A percentile compares a stretch with the other conserved stretches of the same genome.
phyloP scores from a whole-genome alignment of 2,329 filamentous ascomycete species.

The Aureobasidium sp. region DNA sequence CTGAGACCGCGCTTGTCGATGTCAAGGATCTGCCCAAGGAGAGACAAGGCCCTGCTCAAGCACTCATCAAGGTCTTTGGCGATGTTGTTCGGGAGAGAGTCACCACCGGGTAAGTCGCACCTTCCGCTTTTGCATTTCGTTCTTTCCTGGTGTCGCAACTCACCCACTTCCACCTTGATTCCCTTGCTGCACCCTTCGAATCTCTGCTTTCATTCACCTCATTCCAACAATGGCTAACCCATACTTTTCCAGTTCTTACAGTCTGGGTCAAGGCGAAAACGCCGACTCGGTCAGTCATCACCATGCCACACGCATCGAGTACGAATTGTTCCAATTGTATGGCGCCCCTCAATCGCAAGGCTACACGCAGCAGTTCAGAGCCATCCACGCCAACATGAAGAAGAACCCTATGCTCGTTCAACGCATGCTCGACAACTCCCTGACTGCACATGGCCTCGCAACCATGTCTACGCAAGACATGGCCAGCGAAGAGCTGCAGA shows the following conservation, averaged over 20 bases:
- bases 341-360: conserved; percentile 42
- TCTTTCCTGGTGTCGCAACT: neutral
- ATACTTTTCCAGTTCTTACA: conserved; percentile 37
- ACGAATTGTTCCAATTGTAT: conserved; percentile 52
- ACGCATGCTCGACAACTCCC: conserved; percentile 63
- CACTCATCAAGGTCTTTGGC: conserved; percentile 62
- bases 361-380: conserved; percentile 62
- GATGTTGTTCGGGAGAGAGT: conserved; percentile 60
- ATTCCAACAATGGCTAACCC: neutral
- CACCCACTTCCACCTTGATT: neutral
- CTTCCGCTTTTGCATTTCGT: neutral
- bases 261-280: conserved; percentile 56
- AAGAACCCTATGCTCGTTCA: conserved; percentile 73
- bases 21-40: conserved; percentile 53
- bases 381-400: conserved; percentile 80
- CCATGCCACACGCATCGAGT: conserved; percentile 73
- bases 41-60: conserved; percentile 63
- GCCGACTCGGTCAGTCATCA: conserved; percentile 59
- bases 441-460: conserved; percentile 71
- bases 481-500: conserved; percentile 82
- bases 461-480: conserved; percentile 86
- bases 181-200: too few relatives aligned
- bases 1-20: conserved; percentile 28
- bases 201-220: neutral
- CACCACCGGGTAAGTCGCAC: conserved; percentile 47